phyloP scores from a whole-genome alignment of 1,284 basidiomycete species.

The Boletus hoseneyae region DNA sequence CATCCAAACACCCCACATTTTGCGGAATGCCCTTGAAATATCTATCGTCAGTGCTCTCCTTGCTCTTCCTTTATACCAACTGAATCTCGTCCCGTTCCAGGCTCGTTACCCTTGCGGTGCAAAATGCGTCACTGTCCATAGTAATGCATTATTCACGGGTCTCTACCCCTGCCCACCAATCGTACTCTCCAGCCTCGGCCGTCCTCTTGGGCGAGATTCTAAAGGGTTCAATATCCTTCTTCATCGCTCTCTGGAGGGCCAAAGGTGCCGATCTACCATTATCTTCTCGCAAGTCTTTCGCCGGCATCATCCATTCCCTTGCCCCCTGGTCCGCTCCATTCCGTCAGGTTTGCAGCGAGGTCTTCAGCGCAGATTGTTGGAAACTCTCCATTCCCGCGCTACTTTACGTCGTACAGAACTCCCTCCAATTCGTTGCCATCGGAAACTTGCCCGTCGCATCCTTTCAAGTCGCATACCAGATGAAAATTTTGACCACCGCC shows the following conservation, averaged over 20 bases:
- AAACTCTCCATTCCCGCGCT: conserved; percentile 95
- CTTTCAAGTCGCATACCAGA: conserved; percentile 91
- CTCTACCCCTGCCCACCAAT: conserved; percentile 66
- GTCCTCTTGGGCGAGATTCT: conserved; percentile 93
- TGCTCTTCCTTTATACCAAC: not conserved
- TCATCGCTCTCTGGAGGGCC: conserved; percentile 58
- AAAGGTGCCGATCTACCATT: conserved; percentile 38
- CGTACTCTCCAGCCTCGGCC: conserved; percentile 91
- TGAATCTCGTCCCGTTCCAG: conserved; percentile 39
- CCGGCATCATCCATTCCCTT: conserved; percentile 32
- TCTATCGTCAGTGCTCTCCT: conserved; percentile 47
- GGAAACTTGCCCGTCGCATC: conserved; percentile 89
- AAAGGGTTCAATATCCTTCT: conserved; percentile 88
- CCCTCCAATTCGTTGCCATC: conserved; percentile 92
- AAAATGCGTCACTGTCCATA: conserved; percentile 94
- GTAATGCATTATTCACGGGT: conserved; percentile 97
- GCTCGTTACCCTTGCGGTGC: conserved; percentile 89
- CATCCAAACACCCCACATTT: conserved; percentile 38
- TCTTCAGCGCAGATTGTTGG: conserved; percentile 88
- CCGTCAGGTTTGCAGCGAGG: conserved; percentile 50
- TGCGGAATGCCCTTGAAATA: conserved; percentile 61
- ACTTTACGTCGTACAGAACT: conserved; percentile 95
- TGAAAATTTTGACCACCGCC: conserved; percentile 96
- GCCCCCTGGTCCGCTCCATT: conserved; percentile 47
- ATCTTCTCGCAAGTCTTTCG: conserved; percentile 48